Evolutionary conservation across 2,329 filamentous ascomycete genomes (phyloP), one percentile per base, ranked within the genome.

Genomic region (Phialophora expanda): DNA sequence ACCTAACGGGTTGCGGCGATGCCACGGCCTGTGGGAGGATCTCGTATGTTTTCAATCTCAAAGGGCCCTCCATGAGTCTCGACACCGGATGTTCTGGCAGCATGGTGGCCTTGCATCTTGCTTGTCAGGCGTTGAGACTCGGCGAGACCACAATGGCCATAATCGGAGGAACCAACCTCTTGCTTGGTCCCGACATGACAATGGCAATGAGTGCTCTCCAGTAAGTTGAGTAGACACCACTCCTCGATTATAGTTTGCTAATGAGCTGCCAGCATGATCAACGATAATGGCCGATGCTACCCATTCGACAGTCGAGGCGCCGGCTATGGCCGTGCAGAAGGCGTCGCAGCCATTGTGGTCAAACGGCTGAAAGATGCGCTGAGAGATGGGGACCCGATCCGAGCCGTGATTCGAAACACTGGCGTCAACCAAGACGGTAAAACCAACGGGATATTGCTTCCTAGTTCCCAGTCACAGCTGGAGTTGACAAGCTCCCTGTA

Each of bases 271-370:
- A 34, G 28, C 6, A 44, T 58, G 41, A 34, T 50, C 44, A 50
- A 41, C 3, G n/a, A n/a, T 9, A 17, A 20, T 2, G 57, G 57
- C 20, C 46, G 30, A 4, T 60, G 24, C 51, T 41, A 28, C 17
- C 32, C 22, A 53, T 28, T 71, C 69, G 81, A 82, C 63, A 67
- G 75, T 6, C 70, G 73, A 11, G 81, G 78, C 0, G 76, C 79
- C 60, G 83, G 83, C 1, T 84, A 84, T 65, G 78, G 74, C 0
- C 76, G 81, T 12, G 82, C 81, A 2, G 83, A 85, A 69, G 83
- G 78, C 6, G 73, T 79, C 12, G 78, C 73, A 2, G 71, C 75
- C 26, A 38, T 84, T 6, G 62, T 82, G 0, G 60, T 84, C 9
- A 84, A 84, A 67, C 76, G 74, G 0, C 64, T 84, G 0, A 66